Evolutionary conservation across 2,329 filamentous ascomycete genomes (phyloP), one percentile per base, ranked within the genome.

Genomic region (Dothideomycetes sp.): DNA sequence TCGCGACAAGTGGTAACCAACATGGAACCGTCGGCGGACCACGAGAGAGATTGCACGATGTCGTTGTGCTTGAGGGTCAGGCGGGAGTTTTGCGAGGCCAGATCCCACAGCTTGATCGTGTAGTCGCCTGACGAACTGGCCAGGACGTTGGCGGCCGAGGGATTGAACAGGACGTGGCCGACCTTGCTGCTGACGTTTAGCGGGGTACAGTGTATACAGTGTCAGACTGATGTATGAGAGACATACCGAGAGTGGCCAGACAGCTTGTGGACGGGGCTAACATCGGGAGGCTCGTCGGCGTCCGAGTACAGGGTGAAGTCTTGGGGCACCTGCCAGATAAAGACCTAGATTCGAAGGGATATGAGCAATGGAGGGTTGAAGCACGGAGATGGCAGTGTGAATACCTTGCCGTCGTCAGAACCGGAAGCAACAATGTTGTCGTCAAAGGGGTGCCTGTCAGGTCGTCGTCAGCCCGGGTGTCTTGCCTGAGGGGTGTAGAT

Each of bases 151-250:
- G 94, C 87, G 55, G 91, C 91, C 29, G 89, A 80, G 37, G 91
- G 88, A 68, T 98, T 96, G 74, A 96, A 98, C 41, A 95, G 77
- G 51, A 98, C 89, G 64, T 98, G 91, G 47, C 91, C 91, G 49
- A 98, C 86, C 67, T 98, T 98, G 65, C 89, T 93, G 60, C 46
- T 41, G 13, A 28, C 38, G 47, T 45, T 62, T 46, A 62, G 52
- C 28, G 29, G 11, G 17, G 33, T n/a, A n/a, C n/a, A n/a, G n/a
- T n/a, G n/a, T n/a, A n/a, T n/a, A n/a, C n/a, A n/a, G n/a, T n/a
- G n/a, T n/a, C n/a, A n/a, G 5, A 40, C 40, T 20, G 19, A 2
- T 33, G 18, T 13, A 33, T 12, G 9, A n/a, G 9, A 13, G 35
- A 18, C 71, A 45, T 66, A 88, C 83, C 84, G 84, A 51, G 87